phyloP scores from a whole-genome alignment of 2,329 filamentous ascomycete species.

The Stemphylium beticola region DNA sequence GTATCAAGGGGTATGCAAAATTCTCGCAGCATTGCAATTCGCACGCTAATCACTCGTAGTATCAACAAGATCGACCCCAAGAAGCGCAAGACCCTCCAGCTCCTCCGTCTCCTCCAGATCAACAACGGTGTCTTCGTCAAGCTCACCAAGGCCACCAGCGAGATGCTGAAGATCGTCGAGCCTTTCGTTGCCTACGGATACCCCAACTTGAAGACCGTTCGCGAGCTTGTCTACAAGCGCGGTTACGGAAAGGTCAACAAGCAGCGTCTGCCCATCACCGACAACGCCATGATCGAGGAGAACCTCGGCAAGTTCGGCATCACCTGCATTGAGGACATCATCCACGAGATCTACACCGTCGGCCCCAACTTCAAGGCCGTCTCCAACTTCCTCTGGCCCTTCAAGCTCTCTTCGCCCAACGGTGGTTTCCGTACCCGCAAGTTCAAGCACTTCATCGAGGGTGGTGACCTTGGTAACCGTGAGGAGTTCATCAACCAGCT shows the following conservation, averaged over 20 bases:
- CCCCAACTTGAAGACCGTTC: constrained; percentile 98
- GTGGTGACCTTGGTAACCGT: constrained; percentile 98
- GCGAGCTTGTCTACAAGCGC: constrained; percentile 98
- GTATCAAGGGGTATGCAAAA: constrained; percentile 86
- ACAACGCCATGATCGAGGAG: constrained; percentile 98
- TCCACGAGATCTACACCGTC: constrained; percentile 98
- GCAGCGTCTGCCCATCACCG: constrained; percentile 94
- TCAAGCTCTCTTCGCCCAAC: constrained; percentile 99
- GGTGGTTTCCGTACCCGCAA: constrained; percentile 96
- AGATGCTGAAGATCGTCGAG: constrained; percentile 98
- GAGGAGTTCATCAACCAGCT: constrained; percentile 98
- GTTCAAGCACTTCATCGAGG: constrained; percentile 99
- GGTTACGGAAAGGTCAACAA: constrained; percentile 99
- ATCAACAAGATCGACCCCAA: constrained; percentile 99
- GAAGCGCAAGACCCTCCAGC: constrained; percentile 99
- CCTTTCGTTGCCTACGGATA: constrained; percentile 99
- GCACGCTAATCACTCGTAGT: constrained; percentile 58
- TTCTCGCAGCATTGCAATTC: background rate
- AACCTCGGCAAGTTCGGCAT: constrained; percentile 92
- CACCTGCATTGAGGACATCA: constrained; percentile 98
- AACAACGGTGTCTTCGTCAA: constrained; percentile 99
- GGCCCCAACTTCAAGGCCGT: constrained; percentile 99
- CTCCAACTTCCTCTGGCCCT: constrained; percentile 99
- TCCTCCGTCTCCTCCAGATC: constrained; percentile 99
- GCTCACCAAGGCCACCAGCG: constrained; percentile 94